These are phyloP conservation scores for Lactarius akahatsu DNA, from an alignment of 768 basidiomycete species.

Conservation along the genomic window DNA sequence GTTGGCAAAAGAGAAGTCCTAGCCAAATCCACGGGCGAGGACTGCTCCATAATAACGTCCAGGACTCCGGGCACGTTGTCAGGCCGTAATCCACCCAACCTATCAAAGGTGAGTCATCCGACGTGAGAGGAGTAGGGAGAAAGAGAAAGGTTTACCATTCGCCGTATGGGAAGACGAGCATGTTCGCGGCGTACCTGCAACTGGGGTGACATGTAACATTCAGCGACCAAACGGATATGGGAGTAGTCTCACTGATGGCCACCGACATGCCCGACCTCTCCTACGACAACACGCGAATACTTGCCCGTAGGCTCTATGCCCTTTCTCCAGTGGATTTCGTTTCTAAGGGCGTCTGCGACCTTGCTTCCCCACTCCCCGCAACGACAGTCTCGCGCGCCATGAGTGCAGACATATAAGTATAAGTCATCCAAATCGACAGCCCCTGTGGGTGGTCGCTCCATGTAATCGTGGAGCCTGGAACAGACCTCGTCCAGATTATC, in stretches of 20 bases:
- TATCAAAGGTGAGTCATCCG: conserved; percentile 31
- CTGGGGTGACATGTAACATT: neutral
- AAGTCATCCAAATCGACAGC: conserved; percentile 32
- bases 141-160: conserved; percentile 55
- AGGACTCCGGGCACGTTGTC: conserved; percentile 57
- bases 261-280: conserved; percentile 76
- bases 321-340: conserved; percentile 47
- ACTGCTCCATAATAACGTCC: conserved; percentile 40
- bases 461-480: conserved; percentile 32
- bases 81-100: conserved; percentile 63
- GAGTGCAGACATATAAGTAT: conserved; percentile 73
- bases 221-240: conserved; percentile 6
- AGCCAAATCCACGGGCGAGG: conserved; percentile 32
- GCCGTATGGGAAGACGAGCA: conserved; percentile 66
- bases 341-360: conserved; percentile 52
- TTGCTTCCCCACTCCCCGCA: conserved; percentile 66
- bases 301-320: conserved; percentile 26
- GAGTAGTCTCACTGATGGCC: conserved; percentile 67
- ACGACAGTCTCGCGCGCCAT: conserved; percentile 74
- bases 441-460: neutral
- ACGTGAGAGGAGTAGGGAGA: neutral
- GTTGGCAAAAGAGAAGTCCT: conserved; percentile 42
- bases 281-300: conserved; percentile 43
- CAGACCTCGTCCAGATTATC: conserved; percentile 53
- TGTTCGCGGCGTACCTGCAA: conserved; percentile 63